Conservation (phyloP, 371 early-diverging fungal species). For the Mucor indicus region DNA sequence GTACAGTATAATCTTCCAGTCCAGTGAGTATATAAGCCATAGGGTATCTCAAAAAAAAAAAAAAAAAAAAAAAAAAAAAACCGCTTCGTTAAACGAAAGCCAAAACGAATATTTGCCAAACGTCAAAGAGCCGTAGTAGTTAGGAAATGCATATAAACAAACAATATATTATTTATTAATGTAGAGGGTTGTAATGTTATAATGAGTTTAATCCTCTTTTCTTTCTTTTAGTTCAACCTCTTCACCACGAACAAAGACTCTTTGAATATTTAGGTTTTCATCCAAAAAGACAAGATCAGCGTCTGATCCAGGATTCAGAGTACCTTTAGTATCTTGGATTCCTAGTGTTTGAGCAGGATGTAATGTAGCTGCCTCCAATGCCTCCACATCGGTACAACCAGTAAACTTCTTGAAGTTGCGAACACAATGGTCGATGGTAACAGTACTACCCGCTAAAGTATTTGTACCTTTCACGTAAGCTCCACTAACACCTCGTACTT, state of each 20-base stretch:
- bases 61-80: too few species aligned
- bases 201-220: too few species aligned
- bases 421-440: slow-evolving; percentile 68
- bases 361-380: slow-evolving; percentile 78
- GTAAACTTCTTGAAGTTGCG: slow-evolving; percentile 75
- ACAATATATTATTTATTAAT: too few species aligned
- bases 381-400: slow-evolving; percentile 69
- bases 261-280: slow-evolving; percentile 58
- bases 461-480: slow-evolving; percentile 70
- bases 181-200: too few species aligned
- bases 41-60: too few species aligned
- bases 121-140: too few species aligned
- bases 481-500: slow-evolving; percentile 46
- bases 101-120: too few species aligned
- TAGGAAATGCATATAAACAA: too few species aligned
- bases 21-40: too few species aligned
- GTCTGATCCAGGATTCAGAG: slow-evolving; percentile 66
- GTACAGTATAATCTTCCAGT: too few species aligned
- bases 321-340: slow-evolving; percentile 67
- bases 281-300: slow-evolving; percentile 76
- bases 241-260: slow-evolving; percentile 67
- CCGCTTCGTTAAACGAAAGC: too few species aligned
- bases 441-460: slow-evolving; percentile 73
- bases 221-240: slow-evolving; percentile 43
- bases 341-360: slow-evolving; percentile 74